A percentile compares a stretch with the other conserved stretches of the same genome.
phyloP scores from a whole-genome alignment of 768 basidiomycete species.

The Lactifluus rugatus region DNA sequence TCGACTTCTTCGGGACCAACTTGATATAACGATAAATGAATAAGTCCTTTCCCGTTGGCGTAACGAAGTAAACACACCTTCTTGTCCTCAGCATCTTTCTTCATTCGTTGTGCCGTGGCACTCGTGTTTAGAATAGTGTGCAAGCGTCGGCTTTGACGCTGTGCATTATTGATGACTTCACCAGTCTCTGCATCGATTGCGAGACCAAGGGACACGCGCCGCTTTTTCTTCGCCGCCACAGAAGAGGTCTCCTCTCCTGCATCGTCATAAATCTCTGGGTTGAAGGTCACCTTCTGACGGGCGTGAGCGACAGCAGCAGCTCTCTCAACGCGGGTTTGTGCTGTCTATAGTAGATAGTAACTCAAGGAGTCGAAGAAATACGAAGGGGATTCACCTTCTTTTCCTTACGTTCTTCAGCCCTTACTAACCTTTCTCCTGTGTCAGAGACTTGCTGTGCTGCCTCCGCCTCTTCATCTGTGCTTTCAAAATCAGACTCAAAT shows the following conservation, averaged over 20 bases:
- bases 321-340: constrained; percentile 47
- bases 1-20: constrained; percentile 49
- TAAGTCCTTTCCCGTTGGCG: constrained; percentile 17
- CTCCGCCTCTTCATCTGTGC: constrained; percentile 58
- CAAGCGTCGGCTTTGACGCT: constrained; percentile 51
- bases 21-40: constrained; percentile 18
- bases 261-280: constrained; percentile 36
- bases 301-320: constrained; percentile 58
- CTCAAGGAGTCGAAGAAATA: background rate
- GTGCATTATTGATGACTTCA: constrained; percentile 36
- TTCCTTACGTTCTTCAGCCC: constrained; percentile 50
- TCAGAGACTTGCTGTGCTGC: constrained; percentile 41
- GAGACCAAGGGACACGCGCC: constrained; percentile 46
- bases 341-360: constrained; percentile 32
- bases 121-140: constrained; percentile 66
- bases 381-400: constrained; percentile 34
- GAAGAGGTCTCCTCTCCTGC: constrained; percentile 20
- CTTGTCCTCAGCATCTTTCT: constrained; percentile 53
- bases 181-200: constrained; percentile 54
- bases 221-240: constrained; percentile 29
- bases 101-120: constrained; percentile 51
- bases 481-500: constrained; percentile 78
- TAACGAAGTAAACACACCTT: constrained; percentile 33
- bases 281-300: constrained; percentile 57
- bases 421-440: constrained; percentile 44